Evolutionary conservation across 306 rosid species (phyloP), one percentile per base, ranked within the genome.

Genomic region (Castanea mollissima): DNA sequence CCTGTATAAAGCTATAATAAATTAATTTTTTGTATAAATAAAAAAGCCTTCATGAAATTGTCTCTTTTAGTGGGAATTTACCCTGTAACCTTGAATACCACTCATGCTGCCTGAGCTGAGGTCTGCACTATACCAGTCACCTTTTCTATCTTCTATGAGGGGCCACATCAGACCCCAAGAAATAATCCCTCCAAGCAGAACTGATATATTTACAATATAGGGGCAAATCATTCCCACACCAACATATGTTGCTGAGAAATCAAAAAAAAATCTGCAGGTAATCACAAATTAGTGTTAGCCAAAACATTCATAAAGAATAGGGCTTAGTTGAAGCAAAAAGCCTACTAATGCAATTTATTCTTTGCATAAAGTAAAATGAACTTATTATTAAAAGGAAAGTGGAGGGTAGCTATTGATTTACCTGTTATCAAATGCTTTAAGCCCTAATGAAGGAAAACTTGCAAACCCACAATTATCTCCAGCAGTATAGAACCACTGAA

Each of bases 91-190:
- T 46, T 76, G 73, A 14, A 76, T 25, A 7, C 77, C 69, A 32
- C 21, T 27, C 0, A 74, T 10, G 19, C 79, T 60, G 38, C 3
- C 18, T 15, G 2, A 0, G 25, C 1, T 0, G 8, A 72, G 49
- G 6, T 63, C 49, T 60, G 79, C 72, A 23, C 51, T 0, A 12
- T 76, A 76, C 79, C 79, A 76, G 2, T 44, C 27, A 4, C 79
- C 79, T 59, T 44, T 62, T 27, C 38, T 32, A 15, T 31, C 34
- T 32, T 55, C 77, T 55, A 74, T 74, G 68, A 55, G 68, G 20
- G 77, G 77, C 79, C 79, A 76, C 79, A 76, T 76, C 32, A 76
- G n/a, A 14, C 72, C 79, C 79, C 72, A 76, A 23, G 79, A 76
- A 49, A 76, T 38, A 44, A 76, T 76, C 5, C 72, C 79, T 41